Conservation (phyloP, 108 stramenopile species). For the Skeletonema costatum region DNA sequence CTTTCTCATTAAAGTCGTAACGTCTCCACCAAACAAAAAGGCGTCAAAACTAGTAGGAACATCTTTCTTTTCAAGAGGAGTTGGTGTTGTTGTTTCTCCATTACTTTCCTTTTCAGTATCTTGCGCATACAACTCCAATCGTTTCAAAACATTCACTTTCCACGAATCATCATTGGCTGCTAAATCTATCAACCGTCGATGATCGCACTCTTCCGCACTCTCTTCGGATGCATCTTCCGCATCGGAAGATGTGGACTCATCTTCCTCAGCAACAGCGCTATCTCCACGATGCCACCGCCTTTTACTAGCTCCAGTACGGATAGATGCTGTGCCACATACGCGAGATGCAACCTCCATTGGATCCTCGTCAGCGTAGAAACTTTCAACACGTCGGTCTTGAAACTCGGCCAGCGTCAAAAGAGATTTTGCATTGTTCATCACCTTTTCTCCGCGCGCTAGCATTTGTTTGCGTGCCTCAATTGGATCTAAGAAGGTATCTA, state of each 20-base stretch:
- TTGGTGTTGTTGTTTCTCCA: neutral
- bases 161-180: conserved; percentile 81
- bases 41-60: conserved; percentile 48
- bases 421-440: conserved; percentile 54
- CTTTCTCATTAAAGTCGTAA: conserved; percentile 57
- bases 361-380: conserved; percentile 27
- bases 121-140: conserved; percentile 33
- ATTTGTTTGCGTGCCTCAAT: conserved; percentile 43
- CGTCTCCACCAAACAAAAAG: conserved; percentile 78
- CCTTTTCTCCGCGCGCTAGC: conserved; percentile 57
- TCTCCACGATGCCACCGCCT: conserved; percentile 59
- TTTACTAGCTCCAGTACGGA: conserved; percentile 65
- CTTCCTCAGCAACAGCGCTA: conserved; percentile 13
- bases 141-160: conserved; percentile 71
- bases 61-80: conserved; percentile 1
- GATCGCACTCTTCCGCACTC: conserved; percentile 43
- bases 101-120: conserved; percentile 31
- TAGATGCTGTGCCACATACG: conserved; percentile 60
- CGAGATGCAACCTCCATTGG: conserved; percentile 60
- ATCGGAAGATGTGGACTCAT: conserved; percentile 27
- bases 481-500: conserved; percentile 4
- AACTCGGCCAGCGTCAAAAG: conserved; percentile 56
- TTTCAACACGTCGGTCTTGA: conserved; percentile 62
- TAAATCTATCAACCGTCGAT: conserved; percentile 59
- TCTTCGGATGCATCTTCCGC: conserved; percentile 18